Evolutionary conservation across 208 protist species (phyloP).

Genomic region (Crithidia thermophila): DNA sequence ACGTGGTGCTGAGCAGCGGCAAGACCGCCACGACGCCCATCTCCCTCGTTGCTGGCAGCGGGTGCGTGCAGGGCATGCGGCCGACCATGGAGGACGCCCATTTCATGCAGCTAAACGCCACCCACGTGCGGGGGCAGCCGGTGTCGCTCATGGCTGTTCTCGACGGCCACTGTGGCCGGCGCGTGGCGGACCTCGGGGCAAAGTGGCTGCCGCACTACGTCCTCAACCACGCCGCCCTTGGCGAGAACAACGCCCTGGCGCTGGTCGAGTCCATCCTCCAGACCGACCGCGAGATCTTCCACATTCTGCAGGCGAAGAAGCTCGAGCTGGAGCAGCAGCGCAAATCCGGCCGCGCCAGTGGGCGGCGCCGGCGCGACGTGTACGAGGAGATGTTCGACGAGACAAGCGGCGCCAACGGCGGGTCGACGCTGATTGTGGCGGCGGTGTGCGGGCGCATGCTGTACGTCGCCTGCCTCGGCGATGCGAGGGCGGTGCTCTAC

Average conservation of each 20-base stretch:
- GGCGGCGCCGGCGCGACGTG: slow-evolving; percentile 14
- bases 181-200: slow-evolving; percentile 64
- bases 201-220: slow-evolving; percentile 70
- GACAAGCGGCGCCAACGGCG: slow-evolving; percentile 39
- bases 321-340: slow-evolving; percentile 13
- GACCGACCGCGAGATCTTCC: slow-evolving; percentile 56
- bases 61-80: slow-evolving; percentile 72
- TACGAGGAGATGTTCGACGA: slow-evolving; percentile 30
- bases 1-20: slow-evolving; percentile 76
- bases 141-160: slow-evolving; percentile 70
- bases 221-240: slow-evolving; percentile 55
- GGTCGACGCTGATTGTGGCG: slow-evolving; percentile 73
- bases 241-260: slow-evolving; percentile 76
- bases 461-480: slow-evolving; percentile 88
- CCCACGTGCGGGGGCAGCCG: slow-evolving; percentile 52
- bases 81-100: slow-evolving; percentile 88
- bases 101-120: slow-evolving; percentile 51
- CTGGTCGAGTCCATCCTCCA: slow-evolving; percentile 80
- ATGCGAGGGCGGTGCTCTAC: slow-evolving; percentile 84
- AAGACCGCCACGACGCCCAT: slow-evolving; percentile 51
- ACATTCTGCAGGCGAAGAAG: slow-evolving; percentile 31
- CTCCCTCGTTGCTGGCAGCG: slow-evolving; percentile 52
- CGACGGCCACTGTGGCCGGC: slow-evolving; percentile 85
- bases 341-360: slow-evolving; percentile 8
- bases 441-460: slow-evolving; percentile 78